A percentile compares a stretch with the other conserved stretches of the same genome.
Evolutionary conservation across 345 rosid genomes (phyloP).

Genomic region (Populus davidiana): DNA sequence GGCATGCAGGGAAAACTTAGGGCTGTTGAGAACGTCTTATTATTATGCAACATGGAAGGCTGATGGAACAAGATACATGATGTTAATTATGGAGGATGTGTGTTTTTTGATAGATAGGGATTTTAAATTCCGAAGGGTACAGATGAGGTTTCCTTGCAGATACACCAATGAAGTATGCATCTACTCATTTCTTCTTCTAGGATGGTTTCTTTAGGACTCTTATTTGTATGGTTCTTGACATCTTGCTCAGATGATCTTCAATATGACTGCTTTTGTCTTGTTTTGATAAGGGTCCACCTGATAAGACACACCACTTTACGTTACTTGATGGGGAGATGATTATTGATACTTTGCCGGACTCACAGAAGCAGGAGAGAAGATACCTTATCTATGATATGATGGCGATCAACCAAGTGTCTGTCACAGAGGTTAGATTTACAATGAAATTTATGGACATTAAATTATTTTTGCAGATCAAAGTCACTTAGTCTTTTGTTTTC

Average conservation of each 20-base stretch:
- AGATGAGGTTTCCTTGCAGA: conserved; percentile 92
- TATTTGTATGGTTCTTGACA: background rate
- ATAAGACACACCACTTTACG: conserved; percentile 76
- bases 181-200: conserved; percentile 7
- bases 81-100: conserved; percentile 85
- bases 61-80: conserved; percentile 97
- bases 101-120: conserved; percentile 85
- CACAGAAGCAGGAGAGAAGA: conserved; percentile 92
- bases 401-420: conserved; percentile 64
- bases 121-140: conserved; percentile 88
- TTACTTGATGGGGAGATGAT: conserved; percentile 99
- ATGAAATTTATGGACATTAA: background rate
- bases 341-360: conserved; percentile 88
- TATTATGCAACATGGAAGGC: conserved; percentile 99
- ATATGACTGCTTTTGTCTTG: conserved; percentile 18
- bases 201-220: conserved; percentile 3
- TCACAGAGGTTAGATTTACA: conserved; percentile 66
- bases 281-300: conserved; percentile 60
- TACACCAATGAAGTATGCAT: conserved; percentile 61
- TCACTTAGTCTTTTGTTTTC: background rate
- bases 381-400: conserved; percentile 94
- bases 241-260: conserved; percentile 1
- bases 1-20: conserved; percentile 79
- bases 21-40: conserved; percentile 81
- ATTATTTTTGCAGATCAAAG: background rate